These are phyloP conservation scores for Bisporella sp. DNA, from an alignment of 2,329 filamentous ascomycete genomes.

Conservation along the genomic window DNA sequence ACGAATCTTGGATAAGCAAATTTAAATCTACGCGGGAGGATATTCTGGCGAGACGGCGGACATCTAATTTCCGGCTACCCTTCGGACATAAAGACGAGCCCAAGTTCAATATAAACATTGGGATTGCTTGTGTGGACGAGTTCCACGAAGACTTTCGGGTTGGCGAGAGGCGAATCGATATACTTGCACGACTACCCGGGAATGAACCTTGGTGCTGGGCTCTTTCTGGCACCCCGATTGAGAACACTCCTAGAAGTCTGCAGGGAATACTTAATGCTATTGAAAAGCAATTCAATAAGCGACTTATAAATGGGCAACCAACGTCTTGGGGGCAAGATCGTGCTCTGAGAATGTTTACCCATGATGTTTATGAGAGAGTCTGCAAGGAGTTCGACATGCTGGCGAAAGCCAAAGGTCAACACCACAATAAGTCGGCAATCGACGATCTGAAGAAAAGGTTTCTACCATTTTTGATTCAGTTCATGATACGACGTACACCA, in stretches of 20 bases:
- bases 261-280: constrained; percentile 13
- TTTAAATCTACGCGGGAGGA: constrained; percentile 2
- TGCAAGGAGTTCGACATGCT: constrained; percentile 9
- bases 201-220: constrained; percentile 14
- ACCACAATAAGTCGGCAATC: background rate
- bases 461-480: constrained; percentile 9
- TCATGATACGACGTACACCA: constrained; percentile 15
- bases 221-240: constrained; percentile 16
- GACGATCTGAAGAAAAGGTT: constrained; percentile 1
- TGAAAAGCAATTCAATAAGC: constrained; percentile 8
- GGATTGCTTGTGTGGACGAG: constrained; percentile 19
- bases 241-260: constrained; percentile 8
- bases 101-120: constrained; percentile 11
- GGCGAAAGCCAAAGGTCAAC: constrained; percentile 1
- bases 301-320: background rate
- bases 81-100: background rate
- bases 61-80: too few species aligned
- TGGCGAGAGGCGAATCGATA: constrained; percentile 5
- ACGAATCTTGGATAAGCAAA: constrained; percentile 6
- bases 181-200: constrained; percentile 8
- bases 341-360: background rate
- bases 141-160: constrained; percentile 13
- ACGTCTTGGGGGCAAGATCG: background rate
- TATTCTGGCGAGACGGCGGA: too few species aligned
- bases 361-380: constrained; percentile 5